Base-by-base conservation (phyloP, 2,329 filamentous ascomycete genomes). In the Beauveria australis region DNA sequence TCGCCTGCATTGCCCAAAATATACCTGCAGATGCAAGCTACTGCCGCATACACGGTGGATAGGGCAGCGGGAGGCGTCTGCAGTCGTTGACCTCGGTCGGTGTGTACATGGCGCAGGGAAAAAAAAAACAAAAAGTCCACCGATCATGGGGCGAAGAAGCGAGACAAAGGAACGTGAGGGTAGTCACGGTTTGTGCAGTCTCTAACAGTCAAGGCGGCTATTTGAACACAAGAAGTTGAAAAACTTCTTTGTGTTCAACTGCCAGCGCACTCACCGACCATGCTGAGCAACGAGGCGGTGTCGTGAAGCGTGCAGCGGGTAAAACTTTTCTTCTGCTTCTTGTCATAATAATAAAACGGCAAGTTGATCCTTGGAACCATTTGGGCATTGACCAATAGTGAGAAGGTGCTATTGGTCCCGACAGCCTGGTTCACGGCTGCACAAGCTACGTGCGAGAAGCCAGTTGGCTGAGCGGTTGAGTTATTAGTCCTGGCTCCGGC, bases 401-500 rank as follows among this genome's bases (percentile, higher is more conserved):
- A 43, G 12, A 3, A 58, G 5, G 24, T 26, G 22, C 22, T 26
- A 58, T 43, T 58, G 55, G 46, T 58, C 55, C 55, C 55, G 55
- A 37, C 44, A 58, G 55, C 51, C 30, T 41, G 55, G 55, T 51
- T 58, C 55, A 51, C 55, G 33, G 16, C 33, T 24, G 19, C 24
- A 24, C 55, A 28, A 51, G 55, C 55, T 28, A 58, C 55, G 55
- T 58, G 55, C 55, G 2, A 43, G 46, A 51, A 51, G 46, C 55
- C 55, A 51, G 55, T 58, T 58, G 55, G 55, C 55, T 58, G 24
- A 40, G 2, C 12, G 6, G 28, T 47, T 22, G 14, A 19, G 8
- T 18, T n/a, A 30, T 16, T 53, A 53, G 37, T 40, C 10, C 33
- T 24, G n/a, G 44, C 4, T 51, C 37, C 22, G 16, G 47, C 46